phyloP scores from a whole-genome alignment of 169 alveolate genomes.

The Cryptosporidium sp. region DNA sequence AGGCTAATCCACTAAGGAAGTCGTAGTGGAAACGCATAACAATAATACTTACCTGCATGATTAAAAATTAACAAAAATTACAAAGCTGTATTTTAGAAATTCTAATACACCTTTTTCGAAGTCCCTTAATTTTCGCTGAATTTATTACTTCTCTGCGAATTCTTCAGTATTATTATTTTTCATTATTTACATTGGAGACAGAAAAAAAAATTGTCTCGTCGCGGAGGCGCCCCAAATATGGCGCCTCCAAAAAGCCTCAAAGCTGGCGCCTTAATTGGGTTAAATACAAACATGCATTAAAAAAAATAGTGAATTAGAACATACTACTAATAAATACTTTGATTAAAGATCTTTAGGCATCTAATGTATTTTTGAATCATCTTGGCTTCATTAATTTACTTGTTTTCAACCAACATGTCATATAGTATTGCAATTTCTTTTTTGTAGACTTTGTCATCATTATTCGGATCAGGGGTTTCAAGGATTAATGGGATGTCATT shows the following conservation, averaged over 20 bases:
- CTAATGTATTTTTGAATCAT: not conserved
- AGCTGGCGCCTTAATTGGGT: not conserved
- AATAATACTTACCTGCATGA: conserved; percentile 57
- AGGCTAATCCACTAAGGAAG: not conserved
- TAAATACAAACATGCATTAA: not conserved
- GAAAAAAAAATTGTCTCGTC: conserved; percentile 8
- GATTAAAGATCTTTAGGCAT: not conserved
- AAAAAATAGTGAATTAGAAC: not conserved
- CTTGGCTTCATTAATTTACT: not conserved
- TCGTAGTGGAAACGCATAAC: not conserved
- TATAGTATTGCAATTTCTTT: conserved; percentile 82
- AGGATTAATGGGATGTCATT: conserved; percentile 88
- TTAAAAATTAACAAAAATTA: not conserved
- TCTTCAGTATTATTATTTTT: not conserved
- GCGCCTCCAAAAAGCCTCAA: not conserved
- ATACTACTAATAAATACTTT: not conserved
- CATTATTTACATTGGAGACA: conserved; percentile 4
- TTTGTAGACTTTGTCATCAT: conserved; percentile 85
- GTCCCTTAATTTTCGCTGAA: not conserved
- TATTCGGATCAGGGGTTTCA: conserved; percentile 89
- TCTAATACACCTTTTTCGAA: not conserved
- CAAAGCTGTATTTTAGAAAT: not conserved
- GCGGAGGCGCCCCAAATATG: not conserved
- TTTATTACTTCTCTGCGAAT: not conserved
- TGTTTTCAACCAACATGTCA: conserved; percentile 20